Percentiles rank a stretch among this genome's conserved stretches.
Evolutionary conservation across 495 filamentous ascomycete species (phyloP).

Genomic region (Daldinia childiae): DNA sequence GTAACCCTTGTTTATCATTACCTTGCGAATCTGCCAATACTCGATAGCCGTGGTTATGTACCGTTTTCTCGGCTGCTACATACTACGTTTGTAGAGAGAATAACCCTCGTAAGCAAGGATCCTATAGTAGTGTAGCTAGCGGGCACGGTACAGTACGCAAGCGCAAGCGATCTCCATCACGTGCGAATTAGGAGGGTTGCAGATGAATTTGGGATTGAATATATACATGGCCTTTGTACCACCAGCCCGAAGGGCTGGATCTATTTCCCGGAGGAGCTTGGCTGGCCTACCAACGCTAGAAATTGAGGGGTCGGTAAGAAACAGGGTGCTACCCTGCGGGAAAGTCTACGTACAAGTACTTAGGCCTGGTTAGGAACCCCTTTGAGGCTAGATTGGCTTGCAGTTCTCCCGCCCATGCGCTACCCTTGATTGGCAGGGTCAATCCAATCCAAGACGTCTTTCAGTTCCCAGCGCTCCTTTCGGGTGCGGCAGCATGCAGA

Average conservation of each 20-base stretch:
- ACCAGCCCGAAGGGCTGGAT: slow-evolving; percentile 43
- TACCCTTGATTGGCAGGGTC: slow-evolving; percentile 33
- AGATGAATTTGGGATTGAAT: background rate
- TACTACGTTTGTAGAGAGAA: background rate
- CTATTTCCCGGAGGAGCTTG: slow-evolving; percentile 41
- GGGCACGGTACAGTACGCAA: background rate
- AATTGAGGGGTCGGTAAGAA: slow-evolving; percentile 42
- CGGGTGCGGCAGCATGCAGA: slow-evolving; percentile 43
- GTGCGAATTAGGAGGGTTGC: slow-evolving; percentile 25
- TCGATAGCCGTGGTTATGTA: slow-evolving; percentile 19
- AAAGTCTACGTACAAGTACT: slow-evolving; percentile 21
- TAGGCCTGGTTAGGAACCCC: slow-evolving; percentile 18
- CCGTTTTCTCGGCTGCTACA: slow-evolving; percentile 8
- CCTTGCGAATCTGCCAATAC: slow-evolving; percentile 28
- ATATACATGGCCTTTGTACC: slow-evolving; percentile 19
- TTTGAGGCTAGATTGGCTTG: slow-evolving; percentile 43
- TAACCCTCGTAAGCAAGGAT: slow-evolving; percentile 21
- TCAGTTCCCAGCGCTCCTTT: slow-evolving; percentile 37
- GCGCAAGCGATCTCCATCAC: slow-evolving; percentile 26
- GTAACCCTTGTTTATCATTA: slow-evolving; percentile 32
- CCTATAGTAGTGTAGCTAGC: background rate
- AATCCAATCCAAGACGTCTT: slow-evolving; percentile 31
- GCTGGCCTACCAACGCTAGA: slow-evolving; percentile 36
- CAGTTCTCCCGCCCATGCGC: slow-evolving; percentile 32
- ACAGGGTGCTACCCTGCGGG: slow-evolving; percentile 41